Base-by-base conservation (phyloP, 2,329 filamentous ascomycete species). In the Pestalotiopsis fici region DNA sequence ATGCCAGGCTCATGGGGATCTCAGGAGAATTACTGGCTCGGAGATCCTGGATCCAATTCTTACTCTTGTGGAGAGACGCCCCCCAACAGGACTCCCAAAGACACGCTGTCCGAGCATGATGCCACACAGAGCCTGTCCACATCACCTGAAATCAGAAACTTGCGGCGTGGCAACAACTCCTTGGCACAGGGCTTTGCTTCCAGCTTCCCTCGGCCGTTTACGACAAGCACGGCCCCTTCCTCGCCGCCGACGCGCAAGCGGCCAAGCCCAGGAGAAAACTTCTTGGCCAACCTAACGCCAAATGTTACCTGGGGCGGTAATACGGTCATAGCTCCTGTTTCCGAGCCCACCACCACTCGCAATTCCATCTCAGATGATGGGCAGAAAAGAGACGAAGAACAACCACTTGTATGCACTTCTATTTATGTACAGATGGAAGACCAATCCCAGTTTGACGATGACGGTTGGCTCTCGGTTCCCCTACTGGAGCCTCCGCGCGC, bases 391-490 rank as follows among this genome's bases (percentile, higher is more conserved):
- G 85, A 87, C 3, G 84, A 86, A 13, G 67, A 79, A 13, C 74
- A 84, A 4, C 79, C 83, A 9, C 75, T 86, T 68, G 80, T 88
- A 2, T 85, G 86, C 4, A 81, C 86, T 18, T 83, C 80, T 25
- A 84, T 88, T 4, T 81, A 82, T 1, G 80, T 90, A 6, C 81
- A 82, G 6, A 82, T 91, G 70, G 85, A 87, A 73, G 88, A 92
- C 69, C 88, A 90, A 69, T 83, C 85, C n/a, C 83, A 86, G 23
- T 92, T 92, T 71, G 90, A 92, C 70, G 89, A 91, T 64, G 90
- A 92, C 73, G 89, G 89, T 13, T 91, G 88, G 83, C 83, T 91
- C 73, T 84, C 82, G 23, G 83, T 85, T 3, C 86, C 90, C 3
- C 78, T 92, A 2, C 81, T 92, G 18, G 85, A 90, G 56, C 80